phyloP scores from a whole-genome alignment of 139 green algal genomes.

The Picochlorum sp. region DNA sequence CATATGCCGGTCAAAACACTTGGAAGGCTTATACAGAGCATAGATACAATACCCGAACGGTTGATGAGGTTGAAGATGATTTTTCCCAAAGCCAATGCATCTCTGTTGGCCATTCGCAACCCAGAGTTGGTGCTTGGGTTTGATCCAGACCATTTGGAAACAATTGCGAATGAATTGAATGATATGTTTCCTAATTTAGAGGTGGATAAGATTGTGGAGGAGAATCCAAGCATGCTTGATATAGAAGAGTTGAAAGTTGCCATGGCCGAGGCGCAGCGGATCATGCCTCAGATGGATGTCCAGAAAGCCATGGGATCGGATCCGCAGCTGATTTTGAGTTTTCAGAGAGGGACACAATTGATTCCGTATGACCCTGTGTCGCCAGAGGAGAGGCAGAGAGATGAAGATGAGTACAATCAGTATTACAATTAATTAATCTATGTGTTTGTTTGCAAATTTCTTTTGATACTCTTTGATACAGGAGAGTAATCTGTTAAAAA shows the following conservation, averaged over 20 bases:
- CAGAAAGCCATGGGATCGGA: conserved; percentile 41
- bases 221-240: conserved; percentile 54
- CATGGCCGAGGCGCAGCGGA: conserved; percentile 35
- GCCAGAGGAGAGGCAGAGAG: background rate
- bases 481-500: conserved; percentile 41
- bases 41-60: conserved; percentile 41
- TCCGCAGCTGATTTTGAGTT: conserved; percentile 56
- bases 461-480: conserved; percentile 19
- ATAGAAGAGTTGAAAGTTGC: conserved; percentile 47
- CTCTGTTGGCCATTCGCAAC: conserved; percentile 39
- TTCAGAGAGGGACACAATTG: conserved; percentile 55
- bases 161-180: conserved; percentile 27
- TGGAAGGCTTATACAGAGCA: background rate
- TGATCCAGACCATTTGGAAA: conserved; percentile 27
- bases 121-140: conserved; percentile 46
- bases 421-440: conserved; percentile 17
- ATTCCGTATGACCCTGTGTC: conserved; percentile 55
- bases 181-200: conserved; percentile 49
- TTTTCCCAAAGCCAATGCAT: conserved; percentile 54
- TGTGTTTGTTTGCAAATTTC: background rate
- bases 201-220: conserved; percentile 50
- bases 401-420: conserved; percentile 29
- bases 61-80: conserved; percentile 49
- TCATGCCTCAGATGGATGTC: conserved; percentile 52
- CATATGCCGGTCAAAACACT: conserved; percentile 26